Base-by-base conservation (phyloP, 768 basidiomycete species). In the Pleurotus platypus region DNA sequence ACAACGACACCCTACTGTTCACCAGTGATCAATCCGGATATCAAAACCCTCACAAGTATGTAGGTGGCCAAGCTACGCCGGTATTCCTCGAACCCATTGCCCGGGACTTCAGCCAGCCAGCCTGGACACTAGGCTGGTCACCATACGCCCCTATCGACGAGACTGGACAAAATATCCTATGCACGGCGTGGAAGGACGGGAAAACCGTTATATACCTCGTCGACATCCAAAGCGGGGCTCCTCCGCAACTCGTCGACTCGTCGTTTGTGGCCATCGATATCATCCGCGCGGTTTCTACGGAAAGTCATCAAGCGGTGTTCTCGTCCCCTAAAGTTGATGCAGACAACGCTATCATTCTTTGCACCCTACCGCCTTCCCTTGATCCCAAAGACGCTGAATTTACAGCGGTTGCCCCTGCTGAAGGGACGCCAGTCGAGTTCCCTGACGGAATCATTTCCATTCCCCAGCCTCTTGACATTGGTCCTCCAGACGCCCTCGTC, bases 11-110 rank as follows among this genome's bases (percentile, higher is more conserved):
- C 4, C 72, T 92, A 38, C 70, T 86, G 46, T 90, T 85, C 70
- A 82, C 84, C 5, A 79, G 75, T 27, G 89, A 92, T 61, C 72
- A 75, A 54, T 81, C 82, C 12, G 87, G 86, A 0, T 92, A 78
- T 65, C 76, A 81, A 57, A 89, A 91, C 63, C 86, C 90, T 0
- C 90, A 82, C 78, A 75, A 64, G 20, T 85, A 79, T 20, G 22
- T 60, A 1, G 63, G 71, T 5, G 69, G 70, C 13, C 66, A 69
- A 7, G 61, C 73, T 4, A 48, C 66, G 0, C 66, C 82, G 0
- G 63, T 81, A 11, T 35, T 35, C 8, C 76, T 86, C 37, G 59
- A 72, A 2, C 72, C 83, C 0, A 62, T 85, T 20, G 47, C 67
- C 0, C 75, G 86, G 55, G 88, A 88, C 61, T 86, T 86, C 64